Conservation (phyloP, 2,329 filamentous ascomycete species). For the Diplodia seriata region DNA sequence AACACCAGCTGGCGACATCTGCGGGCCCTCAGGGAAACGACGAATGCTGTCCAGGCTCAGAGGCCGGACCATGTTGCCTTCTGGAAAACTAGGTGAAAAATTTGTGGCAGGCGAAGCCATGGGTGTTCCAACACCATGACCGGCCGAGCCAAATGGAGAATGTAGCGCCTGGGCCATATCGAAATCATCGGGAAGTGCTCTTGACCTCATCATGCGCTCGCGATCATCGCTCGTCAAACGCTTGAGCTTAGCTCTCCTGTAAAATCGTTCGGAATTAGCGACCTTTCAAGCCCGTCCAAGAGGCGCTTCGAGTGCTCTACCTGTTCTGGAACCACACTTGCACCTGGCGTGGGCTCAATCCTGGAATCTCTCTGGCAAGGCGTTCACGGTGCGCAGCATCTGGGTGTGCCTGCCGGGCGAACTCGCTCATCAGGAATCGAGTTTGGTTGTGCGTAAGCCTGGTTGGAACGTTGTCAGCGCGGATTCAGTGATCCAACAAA, state of each 20-base stretch:
- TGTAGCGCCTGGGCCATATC: conserved; percentile 67
- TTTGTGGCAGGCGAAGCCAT: conserved; percentile 53
- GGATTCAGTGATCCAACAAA: neutral
- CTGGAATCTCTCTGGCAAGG: conserved; percentile 87
- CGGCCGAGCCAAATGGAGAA: conserved; percentile 57
- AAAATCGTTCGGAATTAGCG: neutral
- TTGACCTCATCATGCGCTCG: conserved; percentile 66
- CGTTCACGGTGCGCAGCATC: conserved; percentile 90
- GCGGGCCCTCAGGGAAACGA: conserved; percentile 68
- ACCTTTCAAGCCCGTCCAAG: neutral
- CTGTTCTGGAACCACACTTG: conserved; percentile 99
- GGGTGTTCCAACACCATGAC: conserved; percentile 55
- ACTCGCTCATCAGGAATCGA: conserved; percentile 97
- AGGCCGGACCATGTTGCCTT: conserved; percentile 69
- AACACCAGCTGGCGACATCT: conserved; percentile 70
- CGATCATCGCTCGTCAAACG: conserved; percentile 66
- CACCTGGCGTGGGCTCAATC: conserved; percentile 87
- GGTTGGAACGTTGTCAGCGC: conserved; percentile 11
- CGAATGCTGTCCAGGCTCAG: conserved; percentile 72
- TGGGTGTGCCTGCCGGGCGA: conserved; percentile 91
- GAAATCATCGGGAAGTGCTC: conserved; percentile 66
- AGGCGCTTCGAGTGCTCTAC: conserved; percentile 59
- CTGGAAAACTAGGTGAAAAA: conserved; percentile 51
- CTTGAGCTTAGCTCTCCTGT: conserved; percentile 67
- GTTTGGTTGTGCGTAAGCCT: conserved; percentile 96